These are phyloP conservation scores for Camelina neglecta DNA, from an alignment of 345 rosid species.

Conservation along the genomic window DNA sequence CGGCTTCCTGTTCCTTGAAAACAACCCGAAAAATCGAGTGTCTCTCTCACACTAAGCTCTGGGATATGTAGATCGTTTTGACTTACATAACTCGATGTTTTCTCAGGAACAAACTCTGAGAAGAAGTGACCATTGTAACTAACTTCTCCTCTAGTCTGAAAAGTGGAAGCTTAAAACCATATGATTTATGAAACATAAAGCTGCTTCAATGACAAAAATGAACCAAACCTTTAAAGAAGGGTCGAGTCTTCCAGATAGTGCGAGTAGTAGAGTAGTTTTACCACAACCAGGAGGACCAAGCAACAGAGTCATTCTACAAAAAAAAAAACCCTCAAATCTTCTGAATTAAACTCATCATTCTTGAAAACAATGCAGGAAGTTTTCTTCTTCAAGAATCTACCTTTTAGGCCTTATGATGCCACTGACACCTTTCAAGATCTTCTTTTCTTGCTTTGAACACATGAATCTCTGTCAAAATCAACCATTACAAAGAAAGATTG, in stretches of 20 bases:
- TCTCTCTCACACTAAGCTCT: constrained; percentile 81
- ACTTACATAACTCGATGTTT: constrained; percentile 53
- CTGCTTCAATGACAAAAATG: background rate
- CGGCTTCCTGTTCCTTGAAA: constrained; percentile 69
- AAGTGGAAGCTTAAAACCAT: background rate
- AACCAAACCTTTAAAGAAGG: constrained; percentile 44
- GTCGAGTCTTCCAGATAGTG: constrained; percentile 47
- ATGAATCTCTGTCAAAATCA: constrained; percentile 21
- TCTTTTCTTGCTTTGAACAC: constrained; percentile 39
- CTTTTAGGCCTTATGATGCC: constrained; percentile 60
- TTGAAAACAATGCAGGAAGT: background rate
- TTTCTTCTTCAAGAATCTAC: constrained; percentile 7
- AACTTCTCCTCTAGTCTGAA: constrained; percentile 42
- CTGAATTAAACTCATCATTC: background rate
- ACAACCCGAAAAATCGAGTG: constrained; percentile 77
- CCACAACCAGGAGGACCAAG: constrained; percentile 52
- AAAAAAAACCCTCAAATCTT: background rate
- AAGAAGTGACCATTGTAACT: constrained; percentile 61
- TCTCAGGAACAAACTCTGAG: constrained; percentile 52
- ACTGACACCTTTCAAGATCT: constrained; percentile 61
- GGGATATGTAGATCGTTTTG: constrained; percentile 78
- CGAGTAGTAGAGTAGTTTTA: constrained; percentile 46
- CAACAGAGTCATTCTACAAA: constrained; percentile 46
- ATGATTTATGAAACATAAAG: background rate
- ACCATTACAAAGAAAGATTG: background rate